Evolutionary conservation across 2,329 filamentous ascomycete species (phyloP).

Genomic region (Penicillium sp.): DNA sequence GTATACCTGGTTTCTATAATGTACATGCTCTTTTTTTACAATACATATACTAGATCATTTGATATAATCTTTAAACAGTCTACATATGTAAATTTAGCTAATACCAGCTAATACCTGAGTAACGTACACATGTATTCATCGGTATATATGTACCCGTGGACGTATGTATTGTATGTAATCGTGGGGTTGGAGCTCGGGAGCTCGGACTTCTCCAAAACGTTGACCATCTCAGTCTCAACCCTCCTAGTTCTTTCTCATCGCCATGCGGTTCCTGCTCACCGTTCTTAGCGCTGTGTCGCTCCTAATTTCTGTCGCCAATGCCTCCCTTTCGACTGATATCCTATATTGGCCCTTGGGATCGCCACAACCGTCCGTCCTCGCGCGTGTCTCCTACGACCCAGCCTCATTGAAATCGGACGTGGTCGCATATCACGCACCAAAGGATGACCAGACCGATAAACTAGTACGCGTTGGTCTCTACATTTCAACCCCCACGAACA

Average conservation of each 20-base stretch:
- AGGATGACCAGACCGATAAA: constrained; percentile 32
- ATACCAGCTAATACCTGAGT: not conserved
- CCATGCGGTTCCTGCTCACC: constrained; percentile 16
- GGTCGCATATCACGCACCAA: constrained; percentile 34
- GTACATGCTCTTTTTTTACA: not conserved
- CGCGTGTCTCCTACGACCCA: constrained; percentile 37
- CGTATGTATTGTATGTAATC: not conserved
- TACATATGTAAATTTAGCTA: not conserved
- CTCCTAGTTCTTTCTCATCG: not conserved
- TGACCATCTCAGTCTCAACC: not conserved
- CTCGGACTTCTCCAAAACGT: not conserved
- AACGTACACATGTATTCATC: too few relatives aligned
- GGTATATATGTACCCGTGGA: too few relatives aligned
- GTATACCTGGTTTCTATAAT: not conserved
- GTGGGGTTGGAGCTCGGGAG: not conserved
- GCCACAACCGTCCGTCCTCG: constrained; percentile 30
- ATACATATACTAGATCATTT: too few relatives aligned
- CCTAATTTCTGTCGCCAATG: constrained; percentile 13
- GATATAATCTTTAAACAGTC: too few relatives aligned
- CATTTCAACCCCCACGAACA: constrained; percentile 27
- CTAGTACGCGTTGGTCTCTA: constrained; percentile 49
- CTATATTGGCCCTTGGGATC: constrained; percentile 32
- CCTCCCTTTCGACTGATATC: constrained; percentile 26
- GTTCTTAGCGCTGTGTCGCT: constrained; percentile 14
- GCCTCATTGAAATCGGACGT: constrained; percentile 30